These are phyloP conservation scores for Clarireedia sp. DNA, from an alignment of 2,329 filamentous ascomycete genomes.

Conservation along the genomic window DNA sequence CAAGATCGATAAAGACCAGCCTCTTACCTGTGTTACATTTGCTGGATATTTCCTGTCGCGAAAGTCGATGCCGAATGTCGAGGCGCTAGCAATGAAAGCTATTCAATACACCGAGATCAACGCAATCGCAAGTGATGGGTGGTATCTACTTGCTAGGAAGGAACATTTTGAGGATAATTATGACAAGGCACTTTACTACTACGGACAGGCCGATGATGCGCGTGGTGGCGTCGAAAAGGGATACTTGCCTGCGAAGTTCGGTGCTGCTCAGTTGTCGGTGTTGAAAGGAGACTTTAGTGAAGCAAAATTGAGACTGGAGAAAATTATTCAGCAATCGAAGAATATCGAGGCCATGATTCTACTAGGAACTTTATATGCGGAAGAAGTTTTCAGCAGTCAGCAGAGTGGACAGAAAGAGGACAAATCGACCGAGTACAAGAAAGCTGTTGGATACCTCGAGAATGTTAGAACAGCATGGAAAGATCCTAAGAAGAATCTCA, in stretches of 20 bases:
- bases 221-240: conserved; percentile 85
- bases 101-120: conserved; percentile 96
- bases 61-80: conserved; percentile 73
- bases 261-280: conserved; percentile 81
- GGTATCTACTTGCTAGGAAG: conserved; percentile 89
- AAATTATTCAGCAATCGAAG: conserved; percentile 81
- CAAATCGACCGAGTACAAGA: conserved; percentile 75
- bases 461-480: conserved; percentile 83
- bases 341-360: conserved; percentile 85
- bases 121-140: conserved; percentile 92
- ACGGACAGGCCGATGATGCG: conserved; percentile 83
- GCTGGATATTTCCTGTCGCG: conserved; percentile 81
- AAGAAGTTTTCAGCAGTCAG: conserved; percentile 82
- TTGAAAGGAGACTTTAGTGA: conserved; percentile 78
- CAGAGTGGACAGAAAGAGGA: conserved; percentile 70
- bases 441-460: conserved; percentile 79
- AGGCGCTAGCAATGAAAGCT: conserved; percentile 81
- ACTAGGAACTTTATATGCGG: conserved; percentile 83
- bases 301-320: conserved; percentile 88
- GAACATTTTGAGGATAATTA: conserved; percentile 76
- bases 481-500: conserved; percentile 76
- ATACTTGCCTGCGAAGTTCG: conserved; percentile 91
- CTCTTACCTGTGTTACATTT: conserved; percentile 84
- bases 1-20: conserved; percentile 85
- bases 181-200: conserved; percentile 73